Conservation (phyloP, 148 eudicot genomes). For the Spergularia bocconei region DNA sequence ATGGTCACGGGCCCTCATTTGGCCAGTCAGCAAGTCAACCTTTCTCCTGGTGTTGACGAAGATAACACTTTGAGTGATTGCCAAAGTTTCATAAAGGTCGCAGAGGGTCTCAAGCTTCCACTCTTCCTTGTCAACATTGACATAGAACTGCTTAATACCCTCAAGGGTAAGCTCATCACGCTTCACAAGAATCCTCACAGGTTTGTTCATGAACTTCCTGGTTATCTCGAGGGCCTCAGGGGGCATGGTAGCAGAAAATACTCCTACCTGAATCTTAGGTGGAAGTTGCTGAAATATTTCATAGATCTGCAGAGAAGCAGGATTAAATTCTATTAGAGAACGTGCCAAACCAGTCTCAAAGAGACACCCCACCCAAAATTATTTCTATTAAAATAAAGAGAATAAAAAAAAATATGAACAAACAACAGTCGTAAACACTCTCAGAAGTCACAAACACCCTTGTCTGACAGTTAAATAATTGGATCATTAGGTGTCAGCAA, state of each 20-base stretch:
- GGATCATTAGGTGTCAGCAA: not conserved
- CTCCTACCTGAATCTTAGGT: slow-evolving; percentile 72
- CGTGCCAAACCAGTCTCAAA: not conserved
- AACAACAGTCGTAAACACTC: no score
- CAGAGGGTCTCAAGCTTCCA: slow-evolving; percentile 80
- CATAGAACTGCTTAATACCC: slow-evolving; percentile 75
- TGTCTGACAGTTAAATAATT: no score
- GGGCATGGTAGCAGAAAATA: slow-evolving; percentile 80
- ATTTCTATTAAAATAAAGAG: no score
- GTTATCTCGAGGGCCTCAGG: slow-evolving; percentile 82
- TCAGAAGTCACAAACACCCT: no score
- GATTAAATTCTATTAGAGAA: not conserved
- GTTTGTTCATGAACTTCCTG: slow-evolving; percentile 76
- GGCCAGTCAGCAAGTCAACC: slow-evolving; percentile 83
- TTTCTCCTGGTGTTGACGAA: slow-evolving; percentile 73
- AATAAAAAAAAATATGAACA: no score
- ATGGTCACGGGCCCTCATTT: slow-evolving; percentile 78
- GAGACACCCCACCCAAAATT: not conserved
- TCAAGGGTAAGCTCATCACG: slow-evolving; percentile 80
- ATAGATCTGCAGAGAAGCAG: slow-evolving; percentile 46
- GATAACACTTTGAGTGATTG: slow-evolving; percentile 74
- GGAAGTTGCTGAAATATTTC: slow-evolving; percentile 69
- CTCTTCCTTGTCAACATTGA: slow-evolving; percentile 78
- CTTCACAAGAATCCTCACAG: slow-evolving; percentile 78
- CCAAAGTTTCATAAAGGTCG: slow-evolving; percentile 69